Conservation (phyloP, 768 basidiomycete genomes). For the Phanerodontia chrysosporium region DNA sequence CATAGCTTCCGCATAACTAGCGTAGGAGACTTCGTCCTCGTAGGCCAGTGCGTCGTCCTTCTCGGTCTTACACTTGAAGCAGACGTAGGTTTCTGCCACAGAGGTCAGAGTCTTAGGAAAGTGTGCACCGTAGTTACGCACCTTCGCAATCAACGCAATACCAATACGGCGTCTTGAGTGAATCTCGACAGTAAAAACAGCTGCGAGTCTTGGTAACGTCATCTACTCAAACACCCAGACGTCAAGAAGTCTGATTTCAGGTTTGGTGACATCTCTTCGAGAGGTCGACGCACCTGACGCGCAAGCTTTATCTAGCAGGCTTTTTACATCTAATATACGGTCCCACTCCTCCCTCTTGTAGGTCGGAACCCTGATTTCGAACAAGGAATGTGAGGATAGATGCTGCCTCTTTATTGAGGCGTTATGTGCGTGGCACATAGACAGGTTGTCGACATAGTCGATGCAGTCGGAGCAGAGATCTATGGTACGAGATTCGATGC, state of each 20-base stretch:
- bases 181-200: not conserved
- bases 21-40: not conserved
- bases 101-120: not conserved
- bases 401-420: not conserved
- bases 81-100: not conserved
- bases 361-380: not conserved
- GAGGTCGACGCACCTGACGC: not conserved
- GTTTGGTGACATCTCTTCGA: not conserved
- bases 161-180: not conserved
- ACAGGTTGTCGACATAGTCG: too few relatives aligned
- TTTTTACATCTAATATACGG: not conserved
- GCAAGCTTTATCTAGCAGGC: not conserved
- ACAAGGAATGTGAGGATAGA: not conserved
- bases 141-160: not conserved
- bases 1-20: too few relatives aligned
- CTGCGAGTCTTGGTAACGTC: not conserved
- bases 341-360: not conserved
- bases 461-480: not conserved
- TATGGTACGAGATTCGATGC: not conserved
- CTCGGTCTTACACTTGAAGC: not conserved
- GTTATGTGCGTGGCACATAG: too few relatives aligned
- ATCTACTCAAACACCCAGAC: not conserved
- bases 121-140: not conserved
- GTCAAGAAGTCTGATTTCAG: not conserved
- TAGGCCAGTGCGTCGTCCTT: not conserved